Evolutionary conservation across 78 protist genomes (phyloP).

Genomic region (Protostelium mycophagum): DNA sequence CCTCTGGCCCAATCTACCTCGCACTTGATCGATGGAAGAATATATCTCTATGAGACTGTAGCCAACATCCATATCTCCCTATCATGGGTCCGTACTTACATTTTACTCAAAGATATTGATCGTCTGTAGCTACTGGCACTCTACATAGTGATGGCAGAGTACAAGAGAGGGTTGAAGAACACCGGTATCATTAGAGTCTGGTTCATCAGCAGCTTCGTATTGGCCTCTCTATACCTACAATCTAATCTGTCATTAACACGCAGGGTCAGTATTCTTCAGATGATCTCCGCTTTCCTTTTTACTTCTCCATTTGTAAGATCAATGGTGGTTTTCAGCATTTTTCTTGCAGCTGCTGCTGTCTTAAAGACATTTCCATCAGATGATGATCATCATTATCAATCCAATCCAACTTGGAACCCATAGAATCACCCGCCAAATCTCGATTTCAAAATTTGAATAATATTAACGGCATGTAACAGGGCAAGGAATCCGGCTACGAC

Average conservation of each 20-base stretch:
- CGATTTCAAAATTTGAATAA: too few species aligned
- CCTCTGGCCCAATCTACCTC: neutral
- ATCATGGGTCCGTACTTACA: neutral
- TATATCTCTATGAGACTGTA: neutral
- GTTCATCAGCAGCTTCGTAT: neutral
- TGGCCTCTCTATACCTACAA: neutral
- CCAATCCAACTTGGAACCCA: too few species aligned
- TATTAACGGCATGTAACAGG: too few species aligned
- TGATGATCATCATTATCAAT: neutral
- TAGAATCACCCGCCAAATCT: too few species aligned
- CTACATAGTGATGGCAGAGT: neutral
- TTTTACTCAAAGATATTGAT: neutral
- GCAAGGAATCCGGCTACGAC: neutral
- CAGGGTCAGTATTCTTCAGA: neutral
- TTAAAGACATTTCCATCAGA: too few species aligned
- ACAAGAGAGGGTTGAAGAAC: neutral
- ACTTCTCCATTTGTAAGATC: too few species aligned
- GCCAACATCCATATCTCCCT: neutral
- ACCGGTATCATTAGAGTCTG: neutral
- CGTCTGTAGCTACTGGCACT: neutral
- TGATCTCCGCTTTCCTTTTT: too few species aligned
- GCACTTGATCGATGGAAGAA: neutral
- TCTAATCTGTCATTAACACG: neutral
- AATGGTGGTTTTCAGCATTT: too few species aligned
- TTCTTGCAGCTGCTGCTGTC: too few species aligned